Base-by-base conservation (phyloP, 1,284 basidiomycete species). In the Irpex rosettiformis region DNA sequence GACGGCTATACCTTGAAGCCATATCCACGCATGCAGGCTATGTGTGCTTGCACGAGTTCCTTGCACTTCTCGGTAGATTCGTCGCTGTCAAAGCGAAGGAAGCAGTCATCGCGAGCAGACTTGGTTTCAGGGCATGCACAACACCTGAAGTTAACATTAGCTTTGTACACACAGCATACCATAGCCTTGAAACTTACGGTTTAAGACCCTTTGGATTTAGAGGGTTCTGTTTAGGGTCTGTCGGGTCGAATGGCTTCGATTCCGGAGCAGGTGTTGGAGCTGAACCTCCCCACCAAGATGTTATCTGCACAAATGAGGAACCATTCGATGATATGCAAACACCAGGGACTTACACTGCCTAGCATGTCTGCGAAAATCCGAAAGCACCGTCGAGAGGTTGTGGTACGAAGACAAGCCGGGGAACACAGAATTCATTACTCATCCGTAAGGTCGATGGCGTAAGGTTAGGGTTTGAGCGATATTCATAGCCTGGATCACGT, bases 61-160 rank as follows among this genome's bases (percentile, higher is more conserved):
- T 61, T 62, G 58, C 61, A 62, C 40, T 61, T 65, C 58, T 64
- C 61, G 21, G 60, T 33, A 7, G 58, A 56, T 33, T 58, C 59
- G 6, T 55, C n/a, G 42, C 86, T 74, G 66, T 87, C 85, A 65
- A 80, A 82, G 63, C 86, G 84, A 65, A 98, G 78, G 80, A 97
- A 98, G 75, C 96, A 99, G 66, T 95, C 90, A 74, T 99, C 96
- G 33, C 96, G 83, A 25, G 82, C 82, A 5, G 88, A 84, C 75
- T 99, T 99, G 0, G 95, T 97, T 66, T 95, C 84, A 11, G 95
- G 94, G 73, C 96, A 99, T 49, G 96, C 96, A 69, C 96, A 98
- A 70, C 96, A 98, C 63, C 89, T 94, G 64, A 51, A 27, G 8
- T 33, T 7, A n/a, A 54, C 29, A n/a, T 33, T 13, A 30, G 28